These are phyloP conservation scores for Phytophthora palmivora DNA, from an alignment of 352 stramenopile genomes.

Conservation along the genomic window DNA sequence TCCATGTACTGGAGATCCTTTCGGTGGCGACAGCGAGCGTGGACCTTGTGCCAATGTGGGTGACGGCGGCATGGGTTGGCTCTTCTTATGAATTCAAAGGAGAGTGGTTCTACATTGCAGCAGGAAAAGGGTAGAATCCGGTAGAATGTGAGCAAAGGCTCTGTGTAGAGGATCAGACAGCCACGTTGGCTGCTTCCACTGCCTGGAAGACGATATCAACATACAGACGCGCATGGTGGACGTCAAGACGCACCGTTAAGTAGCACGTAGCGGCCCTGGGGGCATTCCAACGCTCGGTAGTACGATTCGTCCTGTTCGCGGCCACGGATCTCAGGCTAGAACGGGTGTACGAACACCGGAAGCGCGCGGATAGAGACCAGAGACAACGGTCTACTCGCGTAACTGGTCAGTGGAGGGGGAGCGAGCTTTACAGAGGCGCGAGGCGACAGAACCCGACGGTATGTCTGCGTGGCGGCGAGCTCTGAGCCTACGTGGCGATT, in stretches of 20 bases:
- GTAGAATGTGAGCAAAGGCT: constrained; percentile 24
- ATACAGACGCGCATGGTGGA: constrained; percentile 18
- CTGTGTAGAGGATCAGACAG: constrained; percentile 6
- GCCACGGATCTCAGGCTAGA: constrained; percentile 21
- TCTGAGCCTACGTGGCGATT: constrained; percentile 23
- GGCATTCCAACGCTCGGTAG: constrained; percentile 28
- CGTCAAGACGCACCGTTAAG: constrained; percentile 37
- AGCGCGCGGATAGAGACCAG: neutral
- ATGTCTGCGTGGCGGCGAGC: constrained; percentile 13
- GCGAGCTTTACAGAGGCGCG: neutral
- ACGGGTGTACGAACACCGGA: constrained; percentile 9
- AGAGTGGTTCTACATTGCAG: constrained; percentile 27
- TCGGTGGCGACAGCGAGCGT: constrained; percentile 49
- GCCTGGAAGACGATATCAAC: constrained; percentile 8
- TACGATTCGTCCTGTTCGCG: constrained; percentile 3
- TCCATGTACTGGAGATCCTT: constrained; percentile 63
- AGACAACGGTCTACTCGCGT: constrained; percentile 1
- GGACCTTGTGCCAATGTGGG: constrained; percentile 20
- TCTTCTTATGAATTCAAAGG: constrained; percentile 37
- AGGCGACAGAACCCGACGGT: constrained; percentile 2
- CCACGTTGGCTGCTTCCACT: constrained; percentile 25
- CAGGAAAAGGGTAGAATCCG: constrained; percentile 10
- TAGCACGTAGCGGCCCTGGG: constrained; percentile 19
- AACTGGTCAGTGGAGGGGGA: neutral
- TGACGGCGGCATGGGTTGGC: constrained; percentile 36